A percentile compares a stretch with the other conserved stretches of the same genome.
phyloP scores from a whole-genome alignment of 768 basidiomycete genomes.

The Macrolepiota dolichaula region DNA sequence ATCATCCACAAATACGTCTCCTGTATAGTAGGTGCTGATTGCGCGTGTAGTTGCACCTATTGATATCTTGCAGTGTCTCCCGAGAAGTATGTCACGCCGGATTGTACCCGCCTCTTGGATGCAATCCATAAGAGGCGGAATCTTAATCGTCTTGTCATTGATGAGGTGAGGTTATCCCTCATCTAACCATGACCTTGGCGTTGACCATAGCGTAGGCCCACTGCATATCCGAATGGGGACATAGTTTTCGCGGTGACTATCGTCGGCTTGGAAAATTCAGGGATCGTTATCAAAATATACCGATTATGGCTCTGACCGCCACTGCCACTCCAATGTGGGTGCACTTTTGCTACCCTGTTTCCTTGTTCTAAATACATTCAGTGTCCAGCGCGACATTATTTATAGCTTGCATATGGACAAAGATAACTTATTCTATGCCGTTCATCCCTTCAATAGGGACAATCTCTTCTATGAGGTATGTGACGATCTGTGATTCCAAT shows the following conservation, averaged over 20 bases:
- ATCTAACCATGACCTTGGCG: not conserved
- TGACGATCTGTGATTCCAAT: not conserved
- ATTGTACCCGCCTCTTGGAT: conserved; percentile 50
- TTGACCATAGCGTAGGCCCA: conserved; percentile 50
- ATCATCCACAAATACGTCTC: conserved; percentile 54
- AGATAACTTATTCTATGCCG: conserved; percentile 53
- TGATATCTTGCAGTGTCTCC: conserved; percentile 56
- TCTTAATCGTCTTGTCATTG: conserved; percentile 74
- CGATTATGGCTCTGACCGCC: conserved; percentile 87
- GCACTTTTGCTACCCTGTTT: not conserved
- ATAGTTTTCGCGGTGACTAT: conserved; percentile 76
- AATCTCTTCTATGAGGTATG: conserved; percentile 82
- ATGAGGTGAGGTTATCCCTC: conserved; percentile 53
- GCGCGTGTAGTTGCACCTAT: not conserved
- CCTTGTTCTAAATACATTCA: conserved; percentile 21
- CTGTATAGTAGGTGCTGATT: conserved; percentile 59
- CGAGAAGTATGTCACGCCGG: conserved; percentile 58
- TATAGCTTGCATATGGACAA: conserved; percentile 57
- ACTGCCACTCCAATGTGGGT: conserved; percentile 71
- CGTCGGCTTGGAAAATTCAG: conserved; percentile 70
- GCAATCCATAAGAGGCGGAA: conserved; percentile 49
- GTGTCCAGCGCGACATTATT: conserved; percentile 75
- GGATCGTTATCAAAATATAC: conserved; percentile 59
- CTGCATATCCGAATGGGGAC: conserved; percentile 88
- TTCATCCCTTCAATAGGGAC: conserved; percentile 77